These are phyloP conservation scores for Ganoderma sinense DNA, from an alignment of 1,284 basidiomycete genomes.

Conservation along the genomic window DNA sequence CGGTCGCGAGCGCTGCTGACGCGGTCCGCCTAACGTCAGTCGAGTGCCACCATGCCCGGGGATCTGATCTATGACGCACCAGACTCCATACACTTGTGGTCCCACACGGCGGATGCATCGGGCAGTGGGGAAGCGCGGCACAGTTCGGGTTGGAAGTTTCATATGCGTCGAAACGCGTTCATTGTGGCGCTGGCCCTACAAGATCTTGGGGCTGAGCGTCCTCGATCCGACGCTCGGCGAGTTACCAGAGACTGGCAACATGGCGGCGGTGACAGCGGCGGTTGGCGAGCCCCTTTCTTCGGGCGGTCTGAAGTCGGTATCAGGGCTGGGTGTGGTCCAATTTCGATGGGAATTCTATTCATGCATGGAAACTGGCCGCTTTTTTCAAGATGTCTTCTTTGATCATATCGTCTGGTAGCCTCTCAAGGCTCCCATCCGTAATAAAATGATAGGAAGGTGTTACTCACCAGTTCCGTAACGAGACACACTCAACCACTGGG, in stretches of 20 bases:
- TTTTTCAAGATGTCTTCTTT: no score
- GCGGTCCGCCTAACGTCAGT: not conserved
- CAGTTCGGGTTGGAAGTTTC: not conserved
- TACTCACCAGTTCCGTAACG: no score
- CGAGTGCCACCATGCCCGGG: not conserved
- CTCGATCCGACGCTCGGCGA: not conserved
- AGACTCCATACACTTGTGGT: not conserved
- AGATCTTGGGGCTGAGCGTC: not conserved
- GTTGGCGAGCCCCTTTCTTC: no score
- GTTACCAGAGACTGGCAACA: not conserved
- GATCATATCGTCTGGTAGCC: no score
- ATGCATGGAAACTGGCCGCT: no score
- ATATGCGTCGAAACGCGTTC: not conserved
- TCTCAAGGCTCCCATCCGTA: no score
- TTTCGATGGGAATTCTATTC: no score
- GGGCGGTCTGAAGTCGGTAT: no score
- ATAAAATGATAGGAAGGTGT: no score
- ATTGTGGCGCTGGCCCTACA: not conserved
- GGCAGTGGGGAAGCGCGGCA: not conserved
- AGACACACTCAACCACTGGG: no score
- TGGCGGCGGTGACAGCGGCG: not conserved
- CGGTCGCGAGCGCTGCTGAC: not conserved
- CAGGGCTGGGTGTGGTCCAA: no score
- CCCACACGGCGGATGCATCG: not conserved
- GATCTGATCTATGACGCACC: not conserved